Conservation (phyloP, 2,329 filamentous ascomycete species). For the Polychaeton citri region DNA sequence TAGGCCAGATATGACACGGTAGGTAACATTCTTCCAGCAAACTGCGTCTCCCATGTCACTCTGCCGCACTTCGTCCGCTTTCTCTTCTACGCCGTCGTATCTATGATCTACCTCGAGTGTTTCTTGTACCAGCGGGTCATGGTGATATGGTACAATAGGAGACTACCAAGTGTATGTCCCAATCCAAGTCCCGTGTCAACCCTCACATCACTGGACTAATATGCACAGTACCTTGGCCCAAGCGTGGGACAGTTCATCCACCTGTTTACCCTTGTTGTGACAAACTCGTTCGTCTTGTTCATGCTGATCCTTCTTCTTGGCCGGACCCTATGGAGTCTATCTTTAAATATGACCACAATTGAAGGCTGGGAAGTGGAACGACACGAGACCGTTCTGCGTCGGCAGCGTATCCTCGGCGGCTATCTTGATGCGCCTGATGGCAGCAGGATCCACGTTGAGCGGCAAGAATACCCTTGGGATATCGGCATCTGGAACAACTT, state of each 20-base stretch:
- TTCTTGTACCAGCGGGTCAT: constrained; percentile 48
- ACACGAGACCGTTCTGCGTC: constrained; percentile 31
- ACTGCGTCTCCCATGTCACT: constrained; percentile 71
- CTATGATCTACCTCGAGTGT: constrained; percentile 47
- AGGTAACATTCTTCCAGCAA: constrained; percentile 29
- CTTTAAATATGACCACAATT: constrained; percentile 65
- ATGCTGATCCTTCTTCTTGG: constrained; percentile 51
- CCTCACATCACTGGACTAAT: not conserved
- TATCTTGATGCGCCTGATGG: constrained; percentile 45
- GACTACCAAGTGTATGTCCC: constrained; percentile 48
- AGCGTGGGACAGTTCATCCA: constrained; percentile 44
- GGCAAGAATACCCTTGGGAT: constrained; percentile 72
- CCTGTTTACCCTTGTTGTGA: constrained; percentile 46
- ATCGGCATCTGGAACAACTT: constrained; percentile 63
- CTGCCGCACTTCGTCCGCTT: constrained; percentile 77
- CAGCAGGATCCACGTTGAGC: constrained; percentile 39
- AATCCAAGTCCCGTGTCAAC: not conserved
- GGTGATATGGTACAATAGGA: constrained; percentile 50
- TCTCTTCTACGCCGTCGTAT: constrained; percentile 52
- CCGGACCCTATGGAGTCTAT: constrained; percentile 48
- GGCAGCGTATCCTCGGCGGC: constrained; percentile 39
- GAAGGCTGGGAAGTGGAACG: constrained; percentile 56
- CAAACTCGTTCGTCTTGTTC: constrained; percentile 47
- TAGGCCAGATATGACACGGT: constrained; percentile 6
- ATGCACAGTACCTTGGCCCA: constrained; percentile 66